Evolutionary conservation across 148 eudicot species (phyloP), one percentile per base, ranked within the genome.

Genomic region (Silene latifolia): DNA sequence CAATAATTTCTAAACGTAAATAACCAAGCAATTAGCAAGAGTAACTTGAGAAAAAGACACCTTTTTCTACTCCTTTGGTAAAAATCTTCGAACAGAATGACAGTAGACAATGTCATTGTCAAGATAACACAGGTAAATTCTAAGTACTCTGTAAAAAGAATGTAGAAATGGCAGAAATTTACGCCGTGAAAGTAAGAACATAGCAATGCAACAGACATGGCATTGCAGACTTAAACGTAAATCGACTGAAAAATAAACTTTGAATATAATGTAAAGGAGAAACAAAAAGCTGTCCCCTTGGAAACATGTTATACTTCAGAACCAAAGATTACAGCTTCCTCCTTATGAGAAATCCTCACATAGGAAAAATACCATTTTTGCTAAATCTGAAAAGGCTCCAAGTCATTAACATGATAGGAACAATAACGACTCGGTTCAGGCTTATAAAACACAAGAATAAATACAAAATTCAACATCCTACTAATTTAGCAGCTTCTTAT

Each of bases 391-490:
- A 39, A 32, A 66, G 69, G 23, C 47, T 35, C 69, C 39, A 66
- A 32, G 48, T 66, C 69, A 35, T 66, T 15, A 19, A 47, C 69
- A 66, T 32, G 7, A 7, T 15, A 66, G 23, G 69, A 35, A 63
- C 20, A 63, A 63, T 14, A 63, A 9, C 2, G 29, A 25, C 18
- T 65, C 69, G 39, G 39, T 66, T 66, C 21, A 66, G 20, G 69
- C 23, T 32, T 29, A 20, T 66, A 66, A 39, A 66, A 66, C 69
- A 66, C 69, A 32, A 66, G 60, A 77, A 71, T 35, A 72, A 60
- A 66, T 70, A 46, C 69, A 74, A 67, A 80, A 21, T 57, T 20
- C 46, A 70, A 85, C 53, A 76, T 67, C 82, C 78, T 81, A 83
- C 69, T 73, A 66, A 25, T 27, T 35, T 25, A 25, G 39, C n/a